Percentiles rank a stretch among this genome's conserved stretches.
Conservation (phyloP, 495 filamentous ascomycete species). For the Neurospora tetraspora region DNA sequence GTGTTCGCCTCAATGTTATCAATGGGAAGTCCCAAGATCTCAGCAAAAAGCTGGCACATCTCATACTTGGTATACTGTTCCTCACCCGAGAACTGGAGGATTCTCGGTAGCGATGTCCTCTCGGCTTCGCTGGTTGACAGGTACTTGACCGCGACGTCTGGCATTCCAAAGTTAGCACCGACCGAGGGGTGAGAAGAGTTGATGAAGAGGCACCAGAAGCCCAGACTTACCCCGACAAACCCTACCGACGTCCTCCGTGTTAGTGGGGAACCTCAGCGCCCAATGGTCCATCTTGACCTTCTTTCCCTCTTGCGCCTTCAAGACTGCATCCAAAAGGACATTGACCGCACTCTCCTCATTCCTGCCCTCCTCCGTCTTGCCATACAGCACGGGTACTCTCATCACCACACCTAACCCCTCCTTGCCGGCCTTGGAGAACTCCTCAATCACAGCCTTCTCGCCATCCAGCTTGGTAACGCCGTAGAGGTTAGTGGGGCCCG, state of each 20-base stretch:
- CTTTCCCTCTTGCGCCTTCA: constrained; percentile 50
- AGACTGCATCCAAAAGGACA: constrained; percentile 61
- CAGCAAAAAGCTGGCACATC: constrained; percentile 70
- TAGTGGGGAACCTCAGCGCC: constrained; percentile 76
- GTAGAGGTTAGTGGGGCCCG: constrained; percentile 74
- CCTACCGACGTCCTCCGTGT: constrained; percentile 78
- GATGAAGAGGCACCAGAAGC: not conserved
- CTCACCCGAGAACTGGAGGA: constrained; percentile 83
- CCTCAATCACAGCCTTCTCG: constrained; percentile 60
- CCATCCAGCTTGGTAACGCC: constrained; percentile 83
- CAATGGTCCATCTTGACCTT: constrained; percentile 80
- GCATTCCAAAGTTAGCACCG: not conserved
- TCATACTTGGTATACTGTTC: constrained; percentile 85
- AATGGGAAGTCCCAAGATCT: constrained; percentile 71
- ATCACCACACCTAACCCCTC: constrained; percentile 56
- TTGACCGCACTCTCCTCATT: constrained; percentile 77
- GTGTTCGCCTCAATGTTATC: constrained; percentile 60
- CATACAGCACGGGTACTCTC: constrained; percentile 84
- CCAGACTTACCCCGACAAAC: constrained; percentile 46
- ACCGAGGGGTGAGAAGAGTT: not conserved
- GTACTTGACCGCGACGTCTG: constrained; percentile 59
- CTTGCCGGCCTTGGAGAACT: constrained; percentile 38
- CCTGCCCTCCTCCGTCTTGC: constrained; percentile 39
- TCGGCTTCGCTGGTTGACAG: constrained; percentile 29
- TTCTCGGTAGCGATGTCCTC: constrained; percentile 45